A percentile compares a stretch with the other conserved stretches of the same genome.
Conservation (phyloP, 23 red algal genomes). For the Gracilaria caudata region DNA sequence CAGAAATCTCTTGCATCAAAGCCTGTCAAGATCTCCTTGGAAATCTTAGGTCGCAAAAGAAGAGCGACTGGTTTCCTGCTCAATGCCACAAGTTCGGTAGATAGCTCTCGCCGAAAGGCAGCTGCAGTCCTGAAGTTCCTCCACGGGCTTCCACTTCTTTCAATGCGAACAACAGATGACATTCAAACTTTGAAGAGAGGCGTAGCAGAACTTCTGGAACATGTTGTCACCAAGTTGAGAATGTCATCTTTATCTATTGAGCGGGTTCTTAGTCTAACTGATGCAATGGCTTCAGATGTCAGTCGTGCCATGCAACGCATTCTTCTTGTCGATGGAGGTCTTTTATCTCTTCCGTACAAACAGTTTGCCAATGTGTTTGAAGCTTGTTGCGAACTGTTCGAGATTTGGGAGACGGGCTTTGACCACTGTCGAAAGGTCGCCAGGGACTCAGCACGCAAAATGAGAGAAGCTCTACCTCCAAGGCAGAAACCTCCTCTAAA, state of each 20-base stretch:
- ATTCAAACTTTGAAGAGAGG: conserved; percentile 32
- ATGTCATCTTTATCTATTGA: conserved; percentile 61
- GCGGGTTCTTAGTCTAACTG: conserved; percentile 38
- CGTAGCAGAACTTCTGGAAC: conserved; percentile 38
- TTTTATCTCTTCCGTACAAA: conserved; percentile 39
- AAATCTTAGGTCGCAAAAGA: conserved; percentile 57
- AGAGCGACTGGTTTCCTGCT: conserved; percentile 55
- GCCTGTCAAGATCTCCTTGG: conserved; percentile 39
- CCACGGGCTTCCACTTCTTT: conserved; percentile 55
- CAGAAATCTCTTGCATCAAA: conserved; percentile 16
- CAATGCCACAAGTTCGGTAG: conserved; percentile 26
- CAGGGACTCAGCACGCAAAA: conserved; percentile 33
- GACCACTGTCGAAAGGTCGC: conserved; percentile 66
- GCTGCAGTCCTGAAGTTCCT: conserved; percentile 42
- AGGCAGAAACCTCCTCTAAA: conserved; percentile 29
- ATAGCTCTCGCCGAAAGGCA: conserved; percentile 46
- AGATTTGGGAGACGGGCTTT: conserved; percentile 52
- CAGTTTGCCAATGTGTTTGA: conserved; percentile 31
- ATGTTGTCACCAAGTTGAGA: conserved; percentile 56
- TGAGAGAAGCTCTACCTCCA: conserved; percentile 43
- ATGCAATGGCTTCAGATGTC: conserved; percentile 52
- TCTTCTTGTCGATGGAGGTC: conserved; percentile 30
- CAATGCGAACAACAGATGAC: conserved; percentile 58
- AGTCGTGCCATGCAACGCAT: conserved; percentile 33
- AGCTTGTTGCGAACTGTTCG: conserved; percentile 62